Evolutionary conservation across 768 basidiomycete genomes (phyloP).

Genomic region (Tylopilus sp.): DNA sequence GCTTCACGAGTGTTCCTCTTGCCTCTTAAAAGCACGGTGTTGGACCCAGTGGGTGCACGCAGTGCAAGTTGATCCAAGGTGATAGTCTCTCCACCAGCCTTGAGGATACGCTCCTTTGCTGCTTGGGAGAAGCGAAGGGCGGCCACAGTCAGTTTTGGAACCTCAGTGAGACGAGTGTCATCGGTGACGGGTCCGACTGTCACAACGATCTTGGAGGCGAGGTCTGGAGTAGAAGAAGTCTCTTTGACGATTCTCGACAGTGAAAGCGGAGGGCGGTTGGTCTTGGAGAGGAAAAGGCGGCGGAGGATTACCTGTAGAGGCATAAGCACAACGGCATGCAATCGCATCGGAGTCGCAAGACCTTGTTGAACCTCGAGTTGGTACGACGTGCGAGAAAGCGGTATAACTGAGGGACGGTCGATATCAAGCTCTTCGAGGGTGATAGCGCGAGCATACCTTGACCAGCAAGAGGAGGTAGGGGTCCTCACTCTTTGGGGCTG

Average conservation of each 20-base stretch:
- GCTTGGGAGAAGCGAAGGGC: slow-evolving; percentile 92
- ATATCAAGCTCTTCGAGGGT: slow-evolving; percentile 3
- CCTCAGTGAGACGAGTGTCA: slow-evolving; percentile 79
- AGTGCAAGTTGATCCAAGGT: slow-evolving; percentile 97
- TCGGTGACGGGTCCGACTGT: slow-evolving; percentile 92
- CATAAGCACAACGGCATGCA: slow-evolving; percentile 17
- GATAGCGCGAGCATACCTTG: slow-evolving; percentile 58
- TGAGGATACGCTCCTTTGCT: slow-evolving; percentile 92
- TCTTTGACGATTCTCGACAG: slow-evolving; percentile 90
- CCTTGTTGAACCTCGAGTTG: slow-evolving; percentile 95
- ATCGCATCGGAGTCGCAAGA: slow-evolving; percentile 25
- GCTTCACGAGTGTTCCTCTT: slow-evolving; percentile 92
- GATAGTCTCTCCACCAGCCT: slow-evolving; percentile 90
- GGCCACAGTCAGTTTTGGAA: slow-evolving; percentile 91
- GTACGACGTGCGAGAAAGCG: slow-evolving; percentile 98
- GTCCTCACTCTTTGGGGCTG: slow-evolving; percentile 98
- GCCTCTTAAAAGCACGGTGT: slow-evolving; percentile 92
- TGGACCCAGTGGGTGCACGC: slow-evolving; percentile 90
- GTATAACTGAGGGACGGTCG: slow-evolving; percentile 67
- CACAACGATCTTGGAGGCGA: slow-evolving; percentile 81
- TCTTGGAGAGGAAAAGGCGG: slow-evolving; percentile 94
- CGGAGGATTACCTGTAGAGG: slow-evolving; percentile 77
- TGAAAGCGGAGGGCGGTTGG: slow-evolving; percentile 95
- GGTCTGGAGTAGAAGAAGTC: slow-evolving; percentile 61
- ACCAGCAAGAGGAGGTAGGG: slow-evolving; percentile 97